Percentiles rank a stretch among this genome's conserved stretches.
Conservation (phyloP, 208 protist genomes). For the Porcisia hertigi region DNA sequence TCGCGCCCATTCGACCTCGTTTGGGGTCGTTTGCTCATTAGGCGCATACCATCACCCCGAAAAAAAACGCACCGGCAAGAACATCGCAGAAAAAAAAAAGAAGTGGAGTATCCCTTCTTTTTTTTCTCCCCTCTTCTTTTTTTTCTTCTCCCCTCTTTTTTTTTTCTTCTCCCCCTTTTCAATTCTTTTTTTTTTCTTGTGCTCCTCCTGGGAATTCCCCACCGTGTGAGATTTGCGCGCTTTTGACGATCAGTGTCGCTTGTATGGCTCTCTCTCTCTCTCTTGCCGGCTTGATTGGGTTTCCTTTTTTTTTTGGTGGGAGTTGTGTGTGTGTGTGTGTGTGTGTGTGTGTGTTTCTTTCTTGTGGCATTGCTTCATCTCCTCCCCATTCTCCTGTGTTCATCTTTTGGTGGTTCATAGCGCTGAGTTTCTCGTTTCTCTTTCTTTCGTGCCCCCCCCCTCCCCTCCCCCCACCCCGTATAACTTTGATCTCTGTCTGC, state of each 20-base stretch:
- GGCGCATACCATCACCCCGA: not conserved
- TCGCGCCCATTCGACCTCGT: too few species aligned
- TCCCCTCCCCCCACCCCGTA: not conserved
- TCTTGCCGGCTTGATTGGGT: not conserved
- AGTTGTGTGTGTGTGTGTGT: not conserved
- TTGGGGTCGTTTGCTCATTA: not conserved
- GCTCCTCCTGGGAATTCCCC: not conserved
- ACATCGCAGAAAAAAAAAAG: not conserved
- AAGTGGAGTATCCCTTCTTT: not conserved
- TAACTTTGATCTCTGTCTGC: not conserved
- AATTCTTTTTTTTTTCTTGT: not conserved
- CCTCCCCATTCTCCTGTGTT: not conserved
- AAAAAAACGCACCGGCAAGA: not conserved
- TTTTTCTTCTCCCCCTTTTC: not conserved
- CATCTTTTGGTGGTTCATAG: too few species aligned
- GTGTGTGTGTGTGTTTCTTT: not conserved
- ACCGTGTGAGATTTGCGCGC: not conserved
- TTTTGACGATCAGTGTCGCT: not conserved
- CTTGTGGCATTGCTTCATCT: not conserved
- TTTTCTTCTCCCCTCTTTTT: not conserved
- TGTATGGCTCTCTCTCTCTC: not conserved
- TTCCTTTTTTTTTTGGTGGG: not conserved
- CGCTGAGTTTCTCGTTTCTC: not conserved
- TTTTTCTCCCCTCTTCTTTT: not conserved
- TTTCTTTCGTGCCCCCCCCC: constrained; percentile 1